Base-by-base conservation (phyloP, 139 green algal species). In the Pseudopediastrum boryanum region DNA sequence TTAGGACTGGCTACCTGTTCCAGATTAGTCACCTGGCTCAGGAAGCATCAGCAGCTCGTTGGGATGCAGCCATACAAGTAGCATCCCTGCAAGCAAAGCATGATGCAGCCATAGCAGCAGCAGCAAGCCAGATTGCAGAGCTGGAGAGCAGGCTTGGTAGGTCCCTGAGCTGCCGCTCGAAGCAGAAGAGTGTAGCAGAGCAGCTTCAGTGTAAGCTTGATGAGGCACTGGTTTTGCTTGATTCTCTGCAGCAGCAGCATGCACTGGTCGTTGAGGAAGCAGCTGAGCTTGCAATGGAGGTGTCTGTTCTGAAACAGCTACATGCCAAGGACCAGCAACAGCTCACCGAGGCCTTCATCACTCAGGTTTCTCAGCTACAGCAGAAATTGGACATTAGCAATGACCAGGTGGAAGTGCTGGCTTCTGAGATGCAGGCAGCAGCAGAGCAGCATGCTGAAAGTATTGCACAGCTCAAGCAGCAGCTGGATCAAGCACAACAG, bases 61-160 rank as follows among this genome's bases (percentile, higher is more conserved):
- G 39, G 43, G 27, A 42, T 1, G 12, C 41, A 33, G 25, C 72
- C 16, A 38, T 2, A 23, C 59, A 58, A 33, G 42, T 80, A 1
- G 33, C 41, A 8, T 59, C 73, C 5, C 21, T 80, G 59, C 58
- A 63, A 21, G 73, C 59, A 29, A 59, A 80, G 73, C 43, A 72
- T 6, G 73, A 80, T 10, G 33, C 41, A 16, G 25, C 9, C 7
- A 43, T 72, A 44, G 29, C 12, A 4, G 54, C 59, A 38, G 58
- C 73, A 27, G 73, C 58, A 43, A 38, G 54, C n/a, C 54, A 27
- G 8, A 64, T 64, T 7, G 31, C 54, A 64, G 54, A 64, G 7
- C 54, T 64, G 54, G 54, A 64, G 54, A 27, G 54, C 54, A 25
- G 54, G n/a, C 8, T 64, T 27, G 54, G 54, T 7, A 25, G 54